Conservation (phyloP, 2,329 filamentous ascomycete species). For the Lecanicillium sp. region DNA sequence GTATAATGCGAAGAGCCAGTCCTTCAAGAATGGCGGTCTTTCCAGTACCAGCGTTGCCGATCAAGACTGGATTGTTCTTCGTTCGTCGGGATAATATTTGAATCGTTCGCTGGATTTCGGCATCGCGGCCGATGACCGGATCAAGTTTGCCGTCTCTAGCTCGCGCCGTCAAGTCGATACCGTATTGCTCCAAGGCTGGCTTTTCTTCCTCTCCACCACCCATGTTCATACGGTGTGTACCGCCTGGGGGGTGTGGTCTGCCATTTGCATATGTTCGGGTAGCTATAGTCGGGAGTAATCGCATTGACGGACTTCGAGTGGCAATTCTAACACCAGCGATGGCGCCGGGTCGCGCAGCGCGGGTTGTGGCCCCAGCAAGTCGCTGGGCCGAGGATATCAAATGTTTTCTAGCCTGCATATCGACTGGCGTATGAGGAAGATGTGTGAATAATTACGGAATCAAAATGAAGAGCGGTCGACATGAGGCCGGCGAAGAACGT, state of each 20-base stretch:
- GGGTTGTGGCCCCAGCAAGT: slow-evolving; percentile 23
- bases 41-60: slow-evolving; percentile 82
- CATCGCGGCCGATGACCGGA: slow-evolving; percentile 87
- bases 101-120: slow-evolving; percentile 88
- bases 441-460: background rate
- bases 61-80: slow-evolving; percentile 95
- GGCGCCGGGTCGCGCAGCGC: slow-evolving; percentile 20
- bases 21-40: slow-evolving; percentile 94
- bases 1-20: slow-evolving; percentile 79
- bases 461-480: background rate
- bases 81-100: slow-evolving; percentile 88
- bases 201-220: slow-evolving; percentile 68
- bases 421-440: slow-evolving; percentile 8
- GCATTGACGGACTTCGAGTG: slow-evolving; percentile 11
- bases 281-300: slow-evolving; percentile 30
- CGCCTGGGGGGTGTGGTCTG: slow-evolving; percentile 78
- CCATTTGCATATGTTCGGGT: slow-evolving; percentile 58
- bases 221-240: slow-evolving; percentile 90
- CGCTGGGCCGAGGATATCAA: slow-evolving; percentile 30
- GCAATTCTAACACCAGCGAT: slow-evolving; percentile 11
- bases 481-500: background rate
- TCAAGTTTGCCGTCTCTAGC: slow-evolving; percentile 88
- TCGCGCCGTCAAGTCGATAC: slow-evolving; percentile 78
- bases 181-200: slow-evolving; percentile 82
- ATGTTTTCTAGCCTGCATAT: slow-evolving; percentile 35